Percentiles rank a stretch among this genome's conserved stretches.
phyloP scores from a whole-genome alignment of 768 basidiomycete species.

The Peribolospora baueri region DNA sequence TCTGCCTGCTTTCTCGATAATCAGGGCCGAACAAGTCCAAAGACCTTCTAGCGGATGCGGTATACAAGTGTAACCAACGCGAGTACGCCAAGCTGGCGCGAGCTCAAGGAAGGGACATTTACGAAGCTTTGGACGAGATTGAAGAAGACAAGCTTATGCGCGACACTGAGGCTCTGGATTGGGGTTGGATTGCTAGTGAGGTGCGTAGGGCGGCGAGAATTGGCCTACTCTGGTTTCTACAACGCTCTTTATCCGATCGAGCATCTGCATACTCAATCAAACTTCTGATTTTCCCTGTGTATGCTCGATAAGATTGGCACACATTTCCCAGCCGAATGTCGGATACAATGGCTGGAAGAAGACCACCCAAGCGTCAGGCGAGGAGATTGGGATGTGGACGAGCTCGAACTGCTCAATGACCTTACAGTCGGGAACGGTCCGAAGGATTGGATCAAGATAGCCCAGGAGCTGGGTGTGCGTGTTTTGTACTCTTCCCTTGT shows the following conservation, averaged over 20 bases:
- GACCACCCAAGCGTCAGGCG: constrained; percentile 5
- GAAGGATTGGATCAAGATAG: constrained; percentile 4
- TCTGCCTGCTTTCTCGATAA: too few relatives aligned
- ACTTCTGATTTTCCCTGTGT: too few relatives aligned
- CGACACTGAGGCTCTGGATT: constrained; percentile 2
- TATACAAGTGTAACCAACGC: too few relatives aligned
- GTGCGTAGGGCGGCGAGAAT: background rate
- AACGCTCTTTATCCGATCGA: background rate
- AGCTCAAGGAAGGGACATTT: too few relatives aligned
- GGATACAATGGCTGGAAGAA: constrained; percentile 7
- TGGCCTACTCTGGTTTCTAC: too few relatives aligned
- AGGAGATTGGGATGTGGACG: constrained; percentile 2
- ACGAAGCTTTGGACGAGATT: too few relatives aligned
- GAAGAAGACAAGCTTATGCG: too few relatives aligned
- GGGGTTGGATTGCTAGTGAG: constrained; percentile 2
- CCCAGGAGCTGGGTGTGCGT: constrained; percentile 4
- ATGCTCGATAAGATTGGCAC: constrained; percentile 1
- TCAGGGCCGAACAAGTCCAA: too few relatives aligned
- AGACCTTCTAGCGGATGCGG: too few relatives aligned
- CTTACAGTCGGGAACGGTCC: background rate
- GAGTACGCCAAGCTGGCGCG: too few relatives aligned
- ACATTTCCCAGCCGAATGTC: constrained; percentile 3
- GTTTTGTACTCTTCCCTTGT: background rate
- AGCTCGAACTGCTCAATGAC: background rate
- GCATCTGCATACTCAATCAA: too few relatives aligned